These are phyloP conservation scores for Elsinoe perseae DNA, from an alignment of 2,329 filamentous ascomycete species.

Conservation along the genomic window DNA sequence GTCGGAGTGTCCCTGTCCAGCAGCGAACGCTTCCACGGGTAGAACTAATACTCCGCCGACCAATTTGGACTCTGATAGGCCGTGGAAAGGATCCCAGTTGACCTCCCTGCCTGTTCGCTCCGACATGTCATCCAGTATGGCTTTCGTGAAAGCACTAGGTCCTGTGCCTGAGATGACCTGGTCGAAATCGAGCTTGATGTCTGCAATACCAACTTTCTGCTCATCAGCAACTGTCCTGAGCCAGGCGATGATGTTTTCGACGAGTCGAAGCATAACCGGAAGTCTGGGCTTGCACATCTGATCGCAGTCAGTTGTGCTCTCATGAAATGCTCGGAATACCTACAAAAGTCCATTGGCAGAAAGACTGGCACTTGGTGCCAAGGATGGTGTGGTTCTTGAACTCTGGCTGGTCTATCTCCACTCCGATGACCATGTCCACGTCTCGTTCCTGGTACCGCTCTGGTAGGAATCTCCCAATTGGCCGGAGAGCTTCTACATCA, in stretches of 20 bases:
- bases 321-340: no score
- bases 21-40: constrained; percentile 62
- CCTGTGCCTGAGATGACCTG: constrained; percentile 62
- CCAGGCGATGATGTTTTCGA: constrained; percentile 60
- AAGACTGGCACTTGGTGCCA: constrained; percentile 58
- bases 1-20: constrained; percentile 62
- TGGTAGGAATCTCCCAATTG: constrained; percentile 50
- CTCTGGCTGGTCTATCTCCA: constrained; percentile 61
- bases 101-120: constrained; percentile 37
- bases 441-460: constrained; percentile 52
- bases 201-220: constrained; percentile 49
- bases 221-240: constrained; percentile 49
- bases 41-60: constrained; percentile 56
- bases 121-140: constrained; percentile 58
- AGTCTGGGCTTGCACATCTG: constrained; percentile 57
- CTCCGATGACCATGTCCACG: constrained; percentile 58
- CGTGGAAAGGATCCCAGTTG: constrained; percentile 56
- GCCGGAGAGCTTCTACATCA: constrained; percentile 47
- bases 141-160: constrained; percentile 58
- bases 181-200: constrained; percentile 58
- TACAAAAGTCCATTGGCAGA: constrained; percentile 53
- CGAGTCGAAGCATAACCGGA: constrained; percentile 57
- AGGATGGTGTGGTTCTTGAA: constrained; percentile 55
- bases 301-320: constrained; percentile 35
- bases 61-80: constrained; percentile 55